Evolutionary conservation across 768 basidiomycete species (phyloP).

Genomic region (Suillus variegatus): DNA sequence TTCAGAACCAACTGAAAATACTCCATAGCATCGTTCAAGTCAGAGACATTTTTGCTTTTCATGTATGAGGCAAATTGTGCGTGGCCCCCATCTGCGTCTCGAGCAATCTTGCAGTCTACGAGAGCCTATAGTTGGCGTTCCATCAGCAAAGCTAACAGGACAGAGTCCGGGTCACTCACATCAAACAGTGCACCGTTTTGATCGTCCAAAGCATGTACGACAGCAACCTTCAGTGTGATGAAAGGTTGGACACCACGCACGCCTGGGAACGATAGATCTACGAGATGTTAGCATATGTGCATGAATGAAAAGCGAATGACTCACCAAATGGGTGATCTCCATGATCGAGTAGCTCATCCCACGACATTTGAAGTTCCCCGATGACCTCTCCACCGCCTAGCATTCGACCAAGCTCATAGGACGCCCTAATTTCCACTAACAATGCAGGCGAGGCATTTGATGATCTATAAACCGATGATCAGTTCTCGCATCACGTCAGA

Average conservation of each 20-base stretch:
- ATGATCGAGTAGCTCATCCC: not conserved
- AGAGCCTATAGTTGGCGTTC: not conserved
- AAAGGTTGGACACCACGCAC: not conserved
- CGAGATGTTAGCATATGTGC: not conserved
- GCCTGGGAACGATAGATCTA: not conserved
- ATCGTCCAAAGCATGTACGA: not conserved
- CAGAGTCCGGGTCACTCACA: not conserved
- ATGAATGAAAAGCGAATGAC: not conserved
- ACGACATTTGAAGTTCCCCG: not conserved
- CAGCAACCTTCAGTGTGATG: not conserved
- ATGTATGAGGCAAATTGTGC: not conserved
- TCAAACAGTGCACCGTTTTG: not conserved
- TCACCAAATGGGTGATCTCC: not conserved
- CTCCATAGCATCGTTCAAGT: not conserved
- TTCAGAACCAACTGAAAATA: not conserved
- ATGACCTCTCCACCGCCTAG: not conserved
- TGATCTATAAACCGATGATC: not conserved
- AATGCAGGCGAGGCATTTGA: not conserved
- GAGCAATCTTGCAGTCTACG: not conserved
- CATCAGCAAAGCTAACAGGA: not conserved
- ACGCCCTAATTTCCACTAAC: not conserved
- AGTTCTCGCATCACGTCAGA: not conserved
- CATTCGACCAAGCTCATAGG: not conserved
- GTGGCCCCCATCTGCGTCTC: not conserved
- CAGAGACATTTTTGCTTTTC: not conserved